Percentiles rank a stretch among this genome's conserved stretches.
phyloP scores from a whole-genome alignment of 2,329 filamentous ascomycete species.

The Neonectria punicea region DNA sequence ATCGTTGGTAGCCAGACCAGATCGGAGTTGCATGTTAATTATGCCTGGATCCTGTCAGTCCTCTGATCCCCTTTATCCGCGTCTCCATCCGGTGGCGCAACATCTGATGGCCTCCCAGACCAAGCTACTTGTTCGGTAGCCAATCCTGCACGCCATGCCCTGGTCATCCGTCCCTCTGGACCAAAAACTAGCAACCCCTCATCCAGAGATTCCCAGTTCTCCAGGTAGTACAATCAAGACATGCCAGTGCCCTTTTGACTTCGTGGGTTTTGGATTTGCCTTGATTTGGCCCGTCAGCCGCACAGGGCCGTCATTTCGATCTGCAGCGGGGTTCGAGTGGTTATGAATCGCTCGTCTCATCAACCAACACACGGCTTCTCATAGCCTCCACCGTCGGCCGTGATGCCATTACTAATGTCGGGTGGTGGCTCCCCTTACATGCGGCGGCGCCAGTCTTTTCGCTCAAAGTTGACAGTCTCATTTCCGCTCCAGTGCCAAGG shows the following conservation, averaged over 20 bases:
- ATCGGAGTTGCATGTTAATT: not conserved
- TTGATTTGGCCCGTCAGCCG: not conserved
- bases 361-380: constrained; percentile 4
- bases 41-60: not conserved
- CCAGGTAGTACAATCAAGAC: not conserved
- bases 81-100: constrained; percentile 18
- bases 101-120: constrained; percentile 12
- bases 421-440: not conserved
- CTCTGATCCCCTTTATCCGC: constrained; percentile 5
- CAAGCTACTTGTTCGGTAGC: constrained; percentile 10
- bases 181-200: constrained; percentile 16
- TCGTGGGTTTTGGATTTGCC: constrained; percentile 4
- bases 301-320: constrained; percentile 6
- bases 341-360: not conserved
- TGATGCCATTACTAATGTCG: not conserved
- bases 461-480: not conserved
- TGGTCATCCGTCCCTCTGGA: constrained; percentile 20
- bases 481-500: constrained; percentile 4
- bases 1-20: not conserved
- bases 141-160: constrained; percentile 12
- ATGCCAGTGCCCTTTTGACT: constrained; percentile 17
- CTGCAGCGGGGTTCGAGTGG: not conserved
- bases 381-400: not conserved
- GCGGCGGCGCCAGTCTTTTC: not conserved
- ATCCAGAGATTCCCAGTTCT: not conserved